phyloP scores from a whole-genome alignment of 805 yeast species.

The Wickerhamiella nectarea region DNA sequence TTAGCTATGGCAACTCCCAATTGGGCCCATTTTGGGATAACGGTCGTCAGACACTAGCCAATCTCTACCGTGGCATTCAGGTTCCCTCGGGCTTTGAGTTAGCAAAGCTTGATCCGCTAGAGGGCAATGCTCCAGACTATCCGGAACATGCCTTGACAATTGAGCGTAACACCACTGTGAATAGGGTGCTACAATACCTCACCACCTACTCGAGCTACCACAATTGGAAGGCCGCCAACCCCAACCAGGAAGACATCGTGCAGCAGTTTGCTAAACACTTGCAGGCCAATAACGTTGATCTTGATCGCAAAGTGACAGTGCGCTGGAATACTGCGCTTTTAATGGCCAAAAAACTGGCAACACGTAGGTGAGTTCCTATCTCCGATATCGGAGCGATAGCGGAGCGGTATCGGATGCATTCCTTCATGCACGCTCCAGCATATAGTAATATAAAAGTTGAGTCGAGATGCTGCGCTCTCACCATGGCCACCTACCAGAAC shows the following conservation, averaged over 20 bases:
- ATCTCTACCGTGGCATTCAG: constrained; percentile 32
- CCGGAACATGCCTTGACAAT: constrained; percentile 17
- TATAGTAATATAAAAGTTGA: too few relatives aligned
- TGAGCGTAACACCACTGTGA: constrained; percentile 26
- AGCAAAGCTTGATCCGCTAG: neutral
- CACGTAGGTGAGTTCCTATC: too few relatives aligned
- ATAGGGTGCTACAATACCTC: constrained; percentile 39
- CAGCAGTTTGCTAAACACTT: constrained; percentile 25
- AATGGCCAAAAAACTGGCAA: constrained; percentile 5
- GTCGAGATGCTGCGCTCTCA: too few relatives aligned
- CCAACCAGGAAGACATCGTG: constrained; percentile 27
- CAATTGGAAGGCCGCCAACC: constrained; percentile 38
- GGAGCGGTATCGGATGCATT: too few relatives aligned
- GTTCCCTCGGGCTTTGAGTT: constrained; percentile 30
- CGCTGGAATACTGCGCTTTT: constrained; percentile 35
- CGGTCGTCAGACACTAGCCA: constrained; percentile 48
- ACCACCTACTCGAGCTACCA: constrained; percentile 62
- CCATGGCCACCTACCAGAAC: constrained; percentile 54
- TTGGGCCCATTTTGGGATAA: constrained; percentile 69
- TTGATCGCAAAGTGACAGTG: constrained; percentile 32
- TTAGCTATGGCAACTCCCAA: constrained; percentile 34
- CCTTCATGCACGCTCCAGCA: too few relatives aligned
- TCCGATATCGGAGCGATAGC: too few relatives aligned
- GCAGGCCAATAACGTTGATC: constrained; percentile 33
- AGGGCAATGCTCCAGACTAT: constrained; percentile 3